Base-by-base conservation (phyloP, 768 basidiomycete species). In the Pleurotus tuber-regium region DNA sequence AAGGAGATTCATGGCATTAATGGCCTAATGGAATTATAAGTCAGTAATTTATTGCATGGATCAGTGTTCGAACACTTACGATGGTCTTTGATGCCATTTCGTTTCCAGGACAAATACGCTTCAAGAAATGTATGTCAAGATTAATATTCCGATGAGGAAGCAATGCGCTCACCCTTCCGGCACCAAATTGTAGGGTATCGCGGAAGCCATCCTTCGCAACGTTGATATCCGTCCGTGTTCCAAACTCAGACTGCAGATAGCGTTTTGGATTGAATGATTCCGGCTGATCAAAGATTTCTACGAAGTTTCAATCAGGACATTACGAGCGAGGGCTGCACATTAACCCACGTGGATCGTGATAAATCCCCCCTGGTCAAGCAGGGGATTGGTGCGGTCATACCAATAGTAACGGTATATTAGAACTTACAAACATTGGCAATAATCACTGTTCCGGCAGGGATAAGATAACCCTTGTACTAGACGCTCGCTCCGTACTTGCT, bases 1-100 rank as follows among this genome's bases (percentile, higher is more conserved):
- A 3, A 68, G 14, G 6, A 68, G 59, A 39, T 59, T 62, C 59
- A 63, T 64, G 9, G 51, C 54, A 40, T 61, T 60, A 19, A 68
- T 50, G 25, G 51, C 44, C 63, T 64, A 47, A 18, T 2, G 9
- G 11, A 4, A 40, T 12, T n/a, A n/a, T 10, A 18, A 35, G 31
- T 31, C 18, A 48, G 4, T 26, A 2, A n/a, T 31, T 25, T n/a
- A 11, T 23, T 44, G 28, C n/a, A 47, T 25, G 12, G 29, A 40
- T 25, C 43, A 16, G 9, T 4, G 28, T 4, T 25, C 7, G 10
- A n/a, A 49, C 33, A 23, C 56, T 36, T 43, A 61, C 60, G n/a
- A 61, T 24, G 12, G 58, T 52, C 23, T 55, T 55, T 7, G 48
- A 24, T 4, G 60, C 58, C 10, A 57, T 29, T 25, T 57, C 53